phyloP scores from a whole-genome alignment of 169 alveolate species.

The Cryptosporidium meleagridis region DNA sequence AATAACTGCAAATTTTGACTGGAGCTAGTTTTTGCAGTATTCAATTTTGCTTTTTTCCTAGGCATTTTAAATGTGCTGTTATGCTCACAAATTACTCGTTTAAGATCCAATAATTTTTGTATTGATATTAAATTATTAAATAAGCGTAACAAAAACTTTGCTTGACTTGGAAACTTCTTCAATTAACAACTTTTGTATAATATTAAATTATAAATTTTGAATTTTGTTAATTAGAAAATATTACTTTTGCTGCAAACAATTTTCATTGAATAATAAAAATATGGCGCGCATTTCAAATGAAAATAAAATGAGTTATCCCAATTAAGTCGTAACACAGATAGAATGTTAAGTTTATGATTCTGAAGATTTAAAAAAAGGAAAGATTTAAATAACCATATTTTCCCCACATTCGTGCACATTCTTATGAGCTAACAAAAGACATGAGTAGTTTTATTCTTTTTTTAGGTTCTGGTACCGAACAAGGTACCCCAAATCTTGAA shows the following conservation, averaged over 20 bases:
- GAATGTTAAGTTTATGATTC: not conserved
- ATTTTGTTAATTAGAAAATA: not conserved
- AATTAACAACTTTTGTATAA: no score
- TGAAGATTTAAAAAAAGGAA: no score
- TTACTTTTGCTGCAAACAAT: not conserved
- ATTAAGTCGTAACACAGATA: not conserved
- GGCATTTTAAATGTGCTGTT: conserved; percentile 2
- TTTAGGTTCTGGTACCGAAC: conserved; percentile 43
- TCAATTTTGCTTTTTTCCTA: not conserved
- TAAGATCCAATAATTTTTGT: not conserved
- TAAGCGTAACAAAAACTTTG: no score
- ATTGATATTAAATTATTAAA: no score
- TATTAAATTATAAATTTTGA: no score
- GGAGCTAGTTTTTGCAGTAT: not conserved
- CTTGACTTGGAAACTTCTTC: not conserved
- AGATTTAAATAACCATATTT: not conserved
- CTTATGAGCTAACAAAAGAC: not conserved
- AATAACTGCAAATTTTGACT: conserved; percentile 31
- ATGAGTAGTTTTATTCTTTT: conserved; percentile 58
- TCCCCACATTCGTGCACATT: not conserved
- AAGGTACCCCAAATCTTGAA: conserved; percentile 45
- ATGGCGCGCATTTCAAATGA: not conserved
- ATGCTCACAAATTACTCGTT: not conserved
- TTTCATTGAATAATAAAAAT: not conserved
- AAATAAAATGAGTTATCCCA: not conserved